These are phyloP conservation scores for Elongisporangium prolatum DNA, from an alignment of 352 stramenopile genomes.

Conservation along the genomic window DNA sequence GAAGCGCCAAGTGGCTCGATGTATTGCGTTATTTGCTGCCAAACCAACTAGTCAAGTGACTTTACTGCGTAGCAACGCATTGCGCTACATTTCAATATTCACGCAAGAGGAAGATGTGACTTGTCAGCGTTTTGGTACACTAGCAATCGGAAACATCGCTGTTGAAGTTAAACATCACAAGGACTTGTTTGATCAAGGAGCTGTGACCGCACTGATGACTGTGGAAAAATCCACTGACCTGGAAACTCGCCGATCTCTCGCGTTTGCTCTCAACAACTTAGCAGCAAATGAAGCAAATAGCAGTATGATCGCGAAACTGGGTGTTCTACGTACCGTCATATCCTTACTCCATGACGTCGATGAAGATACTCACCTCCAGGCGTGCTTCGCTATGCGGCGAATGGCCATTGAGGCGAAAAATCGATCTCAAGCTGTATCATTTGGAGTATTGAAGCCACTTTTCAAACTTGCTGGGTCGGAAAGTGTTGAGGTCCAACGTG, in stretches of 20 bases:
- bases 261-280: slow-evolving; percentile 95
- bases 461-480: slow-evolving; percentile 83
- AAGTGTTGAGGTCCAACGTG: slow-evolving; percentile 90
- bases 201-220: slow-evolving; percentile 86
- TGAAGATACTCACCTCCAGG: slow-evolving; percentile 92
- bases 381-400: slow-evolving; percentile 88
- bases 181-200: slow-evolving; percentile 91
- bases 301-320: slow-evolving; percentile 77
- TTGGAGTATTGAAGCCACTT: slow-evolving; percentile 88
- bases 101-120: slow-evolving; percentile 70
- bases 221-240: slow-evolving; percentile 83
- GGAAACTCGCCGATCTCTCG: slow-evolving; percentile 88
- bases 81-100: slow-evolving; percentile 87
- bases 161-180: slow-evolving; percentile 86
- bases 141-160: slow-evolving; percentile 91
- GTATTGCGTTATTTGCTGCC: slow-evolving; percentile 91
- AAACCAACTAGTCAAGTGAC: slow-evolving; percentile 89
- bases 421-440: slow-evolving; percentile 89
- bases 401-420: slow-evolving; percentile 90
- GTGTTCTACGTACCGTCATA: slow-evolving; percentile 83
- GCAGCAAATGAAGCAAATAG: slow-evolving; percentile 90
- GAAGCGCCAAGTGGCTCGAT: slow-evolving; percentile 89
- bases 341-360: slow-evolving; percentile 85
- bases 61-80: slow-evolving; percentile 80
- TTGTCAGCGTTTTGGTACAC: slow-evolving; percentile 87